Conservation (phyloP, 345 rosid species). For the Conringia planisiliqua region DNA sequence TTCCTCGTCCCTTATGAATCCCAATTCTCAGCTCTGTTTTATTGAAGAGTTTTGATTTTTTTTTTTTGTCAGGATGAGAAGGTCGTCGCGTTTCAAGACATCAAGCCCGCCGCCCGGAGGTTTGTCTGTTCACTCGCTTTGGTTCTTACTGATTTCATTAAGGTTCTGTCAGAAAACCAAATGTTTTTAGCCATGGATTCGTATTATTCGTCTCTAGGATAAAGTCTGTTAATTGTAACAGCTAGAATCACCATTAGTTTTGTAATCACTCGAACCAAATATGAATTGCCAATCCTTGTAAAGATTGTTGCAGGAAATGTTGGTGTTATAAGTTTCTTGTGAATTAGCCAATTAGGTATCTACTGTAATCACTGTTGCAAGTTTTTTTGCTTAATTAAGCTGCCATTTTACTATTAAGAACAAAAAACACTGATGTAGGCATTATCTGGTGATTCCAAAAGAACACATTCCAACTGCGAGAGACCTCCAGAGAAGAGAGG, state of each 20-base stretch:
- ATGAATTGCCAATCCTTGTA: neutral
- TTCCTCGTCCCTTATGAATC: slow-evolving; percentile 10
- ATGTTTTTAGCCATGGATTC: neutral
- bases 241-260: neutral
- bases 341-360: neutral
- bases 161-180: neutral
- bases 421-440: slow-evolving; percentile 40
- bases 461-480: slow-evolving; percentile 71
- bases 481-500: slow-evolving; percentile 58
- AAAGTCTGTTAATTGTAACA: neutral
- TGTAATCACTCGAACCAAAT: neutral
- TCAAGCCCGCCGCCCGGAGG: slow-evolving; percentile 83
- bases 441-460: slow-evolving; percentile 79
- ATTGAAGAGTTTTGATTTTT: neutral
- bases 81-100: slow-evolving; percentile 80
- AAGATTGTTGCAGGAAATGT: neutral
- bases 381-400: neutral
- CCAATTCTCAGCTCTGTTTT: neutral
- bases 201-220: neutral
- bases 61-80: slow-evolving; percentile 60
- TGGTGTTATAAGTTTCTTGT: neutral
- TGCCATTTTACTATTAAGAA: neutral
- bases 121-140: slow-evolving; percentile 17
- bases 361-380: neutral
- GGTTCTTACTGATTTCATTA: neutral